Base-by-base conservation (phyloP, 345 rosid genomes). In the Cardamine resedifolia region DNA sequence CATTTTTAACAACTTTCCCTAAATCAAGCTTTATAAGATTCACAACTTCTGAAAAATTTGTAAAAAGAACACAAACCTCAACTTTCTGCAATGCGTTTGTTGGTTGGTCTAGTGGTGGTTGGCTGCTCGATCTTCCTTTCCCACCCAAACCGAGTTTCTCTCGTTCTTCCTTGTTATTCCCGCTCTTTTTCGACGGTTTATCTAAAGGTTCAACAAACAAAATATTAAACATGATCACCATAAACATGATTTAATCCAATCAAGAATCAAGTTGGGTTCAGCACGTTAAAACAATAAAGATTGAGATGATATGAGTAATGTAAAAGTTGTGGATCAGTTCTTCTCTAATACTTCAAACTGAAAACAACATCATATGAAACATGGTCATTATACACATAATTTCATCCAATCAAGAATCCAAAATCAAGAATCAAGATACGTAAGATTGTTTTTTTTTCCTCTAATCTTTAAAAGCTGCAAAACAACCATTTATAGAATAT, bases 61-160 rank as follows among this genome's bases (percentile, higher is more conserved):
- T 27, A n/a, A 50, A 7, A 56, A 19, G 10, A 51, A 56, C 23
- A 81, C 88, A 49, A 60, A 90, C 95, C 89, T 90, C 96, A 14
- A 92, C 89, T 92, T 84, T 86, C 87, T 90, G 88, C 70, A 84
- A 6, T 12, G 94, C 86, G 19, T 77, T 74, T 3, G 89, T 75
- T 61, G 90, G 90, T 73, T 86, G 89, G 1, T 86, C 87, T 10
- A 80, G 41, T n/a, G 77, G 69, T 68, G 82, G 77, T 57, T 58
- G 75, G 45, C 83, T 69, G 49, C 76, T 80, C 2, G 89, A 62
- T 19, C 59, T 58, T 18, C 77, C 85, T 70, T 88, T 88, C 16
- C 11, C 72, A 1, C 83, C 80, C 71, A 90, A 41, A 14, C 96
- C 96, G 72, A 90, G 81, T 64, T 88, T 92, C 65, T 90, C 88